These are phyloP conservation scores for Kluyveromyces dobzhanskii DNA, from an alignment of 805 yeast species.

Conservation along the genomic window DNA sequence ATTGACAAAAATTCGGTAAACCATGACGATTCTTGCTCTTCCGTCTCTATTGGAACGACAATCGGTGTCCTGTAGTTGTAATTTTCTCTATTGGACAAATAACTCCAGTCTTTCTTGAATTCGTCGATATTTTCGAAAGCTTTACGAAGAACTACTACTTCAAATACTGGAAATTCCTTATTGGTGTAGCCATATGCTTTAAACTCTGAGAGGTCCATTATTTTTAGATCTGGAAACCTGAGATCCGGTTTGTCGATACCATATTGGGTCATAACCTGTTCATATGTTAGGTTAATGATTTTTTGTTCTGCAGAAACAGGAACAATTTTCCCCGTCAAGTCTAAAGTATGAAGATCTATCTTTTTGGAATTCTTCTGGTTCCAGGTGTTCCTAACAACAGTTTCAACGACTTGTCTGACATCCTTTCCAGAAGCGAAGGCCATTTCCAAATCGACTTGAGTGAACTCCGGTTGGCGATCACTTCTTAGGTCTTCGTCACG, in stretches of 20 bases:
- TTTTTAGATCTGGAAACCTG: slow-evolving; percentile 45
- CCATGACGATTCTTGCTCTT: slow-evolving; percentile 39
- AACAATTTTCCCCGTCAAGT: slow-evolving; percentile 16
- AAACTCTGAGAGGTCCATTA: slow-evolving; percentile 39
- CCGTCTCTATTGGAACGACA: slow-evolving; percentile 41
- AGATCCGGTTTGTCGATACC: slow-evolving; percentile 96
- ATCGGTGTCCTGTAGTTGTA: slow-evolving; percentile 54
- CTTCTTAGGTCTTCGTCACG: slow-evolving; percentile 92
- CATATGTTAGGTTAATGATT: slow-evolving; percentile 48
- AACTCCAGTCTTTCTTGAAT: slow-evolving; percentile 28
- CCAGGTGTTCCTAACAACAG: slow-evolving; percentile 51
- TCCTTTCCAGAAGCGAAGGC: slow-evolving; percentile 63
- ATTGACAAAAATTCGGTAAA: slow-evolving; percentile 23
- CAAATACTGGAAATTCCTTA: slow-evolving; percentile 57
- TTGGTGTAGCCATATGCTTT: slow-evolving; percentile 31
- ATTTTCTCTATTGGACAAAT: slow-evolving; percentile 32
- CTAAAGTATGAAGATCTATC: slow-evolving; percentile 24
- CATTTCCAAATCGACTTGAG: slow-evolving; percentile 96
- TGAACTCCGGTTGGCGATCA: slow-evolving; percentile 96
- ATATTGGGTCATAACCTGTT: slow-evolving; percentile 58
- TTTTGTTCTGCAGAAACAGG: slow-evolving; percentile 12
- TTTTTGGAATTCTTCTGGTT: slow-evolving; percentile 29
- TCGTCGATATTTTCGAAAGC: slow-evolving; percentile 32
- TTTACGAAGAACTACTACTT: slow-evolving; percentile 55
- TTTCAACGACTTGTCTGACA: slow-evolving; percentile 58